Evolutionary conservation across 176 grass and related monocot species (phyloP).

Genomic region (Cenchrus americanus): DNA sequence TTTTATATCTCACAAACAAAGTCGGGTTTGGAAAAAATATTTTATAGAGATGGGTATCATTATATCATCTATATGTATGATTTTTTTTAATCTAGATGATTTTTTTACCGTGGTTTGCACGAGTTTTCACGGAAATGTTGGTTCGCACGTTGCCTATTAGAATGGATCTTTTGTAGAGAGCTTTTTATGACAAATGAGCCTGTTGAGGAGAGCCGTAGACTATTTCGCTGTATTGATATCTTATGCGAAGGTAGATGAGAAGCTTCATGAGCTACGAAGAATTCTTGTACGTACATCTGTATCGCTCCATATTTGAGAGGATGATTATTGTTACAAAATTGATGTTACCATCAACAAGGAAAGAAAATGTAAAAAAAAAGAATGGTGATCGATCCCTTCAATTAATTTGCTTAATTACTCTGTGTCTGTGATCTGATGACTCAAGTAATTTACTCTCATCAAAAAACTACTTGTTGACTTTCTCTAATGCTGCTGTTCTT

Average conservation of each 20-base stretch:
- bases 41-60: too few species aligned
- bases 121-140: too few species aligned
- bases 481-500: constrained; percentile 24
- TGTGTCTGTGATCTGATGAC: background rate
- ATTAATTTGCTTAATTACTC: background rate
- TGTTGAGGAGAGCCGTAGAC: too few species aligned
- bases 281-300: background rate
- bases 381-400: background rate
- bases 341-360: background rate
- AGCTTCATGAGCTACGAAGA: background rate
- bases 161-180: too few species aligned
- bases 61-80: too few species aligned
- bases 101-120: too few species aligned
- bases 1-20: too few species aligned
- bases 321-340: constrained; percentile 34
- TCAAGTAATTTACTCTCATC: background rate
- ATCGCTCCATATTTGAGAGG: background rate
- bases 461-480: background rate
- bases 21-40: too few species aligned
- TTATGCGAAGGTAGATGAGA: background rate
- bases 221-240: too few species aligned
- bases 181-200: too few species aligned
- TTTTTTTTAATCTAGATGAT: too few species aligned
- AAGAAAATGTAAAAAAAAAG: background rate
- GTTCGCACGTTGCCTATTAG: too few species aligned